Conservation (phyloP, 257 asterid species). For the Solanum piurae region DNA sequence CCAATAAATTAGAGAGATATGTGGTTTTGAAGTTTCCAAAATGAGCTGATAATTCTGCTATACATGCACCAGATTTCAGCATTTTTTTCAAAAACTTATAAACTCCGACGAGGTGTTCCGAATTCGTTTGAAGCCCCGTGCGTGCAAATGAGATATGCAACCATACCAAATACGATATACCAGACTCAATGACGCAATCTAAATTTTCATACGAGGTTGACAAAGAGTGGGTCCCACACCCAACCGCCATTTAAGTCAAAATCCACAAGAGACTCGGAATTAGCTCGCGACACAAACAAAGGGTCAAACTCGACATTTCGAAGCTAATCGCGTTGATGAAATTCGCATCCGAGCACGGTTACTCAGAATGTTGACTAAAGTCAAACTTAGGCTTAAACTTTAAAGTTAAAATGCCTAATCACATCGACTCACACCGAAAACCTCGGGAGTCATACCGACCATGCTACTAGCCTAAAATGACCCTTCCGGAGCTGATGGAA, state of each 20-base stretch:
- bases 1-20: too few species aligned
- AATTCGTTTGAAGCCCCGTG: not conserved
- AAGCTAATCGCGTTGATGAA: rapidly evolving
- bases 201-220: too few species aligned
- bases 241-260: not conserved
- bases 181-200: not conserved
- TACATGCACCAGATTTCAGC: not conserved
- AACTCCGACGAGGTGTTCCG: not conserved
- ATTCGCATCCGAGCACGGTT: not conserved
- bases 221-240: not conserved
- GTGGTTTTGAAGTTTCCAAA: too few species aligned
- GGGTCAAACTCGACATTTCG: not conserved
- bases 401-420: not conserved
- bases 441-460: not conserved
- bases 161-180: not conserved
- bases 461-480: not conserved
- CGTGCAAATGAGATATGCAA: not conserved
- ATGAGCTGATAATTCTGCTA: not conserved
- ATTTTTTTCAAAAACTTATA: not conserved
- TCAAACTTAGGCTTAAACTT: too few species aligned
- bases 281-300: too few species aligned
- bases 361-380: not conserved
- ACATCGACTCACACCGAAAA: not conserved
- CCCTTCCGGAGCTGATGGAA: not conserved
- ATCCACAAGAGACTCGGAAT: too few species aligned